A percentile compares a stretch with the other conserved stretches of the same genome.
phyloP scores from a whole-genome alignment of 306 rosid species.

The Inga leiocalycina region DNA sequence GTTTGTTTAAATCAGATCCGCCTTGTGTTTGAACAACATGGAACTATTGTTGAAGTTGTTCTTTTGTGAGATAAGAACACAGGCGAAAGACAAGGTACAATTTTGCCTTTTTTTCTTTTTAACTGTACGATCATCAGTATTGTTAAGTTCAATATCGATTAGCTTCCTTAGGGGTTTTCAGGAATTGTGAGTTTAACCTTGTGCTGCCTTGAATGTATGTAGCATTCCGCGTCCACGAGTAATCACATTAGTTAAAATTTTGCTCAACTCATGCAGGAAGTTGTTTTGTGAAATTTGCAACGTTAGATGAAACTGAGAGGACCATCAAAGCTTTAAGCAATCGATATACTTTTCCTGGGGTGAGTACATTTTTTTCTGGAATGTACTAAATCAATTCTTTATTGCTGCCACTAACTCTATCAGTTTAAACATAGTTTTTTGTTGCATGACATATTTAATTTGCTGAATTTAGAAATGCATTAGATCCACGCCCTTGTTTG shows the following conservation, averaged over 20 bases:
- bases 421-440: conserved; percentile 29
- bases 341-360: conserved; percentile 79
- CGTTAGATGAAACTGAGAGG: conserved; percentile 71
- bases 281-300: conserved; percentile 85
- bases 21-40: conserved; percentile 66
- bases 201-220: conserved; percentile 17
- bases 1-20: conserved; percentile 56
- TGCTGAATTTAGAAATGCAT: conserved; percentile 25
- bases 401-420: conserved; percentile 33
- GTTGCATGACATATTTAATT: conserved; percentile 28
- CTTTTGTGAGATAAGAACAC: conserved; percentile 75
- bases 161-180: conserved; percentile 25
- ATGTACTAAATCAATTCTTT: conserved; percentile 18
- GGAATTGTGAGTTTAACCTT: conserved; percentile 23
- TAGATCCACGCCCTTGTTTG: conserved; percentile 23
- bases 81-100: conserved; percentile 76
- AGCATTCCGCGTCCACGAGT: conserved; percentile 17
- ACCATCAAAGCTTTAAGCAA: conserved; percentile 74
- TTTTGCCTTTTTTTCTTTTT: background rate
- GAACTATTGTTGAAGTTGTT: conserved; percentile 76
- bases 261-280: conserved; percentile 59
- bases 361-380: conserved; percentile 40
- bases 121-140: conserved; percentile 1
- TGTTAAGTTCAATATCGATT: conserved; percentile 18
- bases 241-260: conserved; percentile 32